These are phyloP conservation scores for Bonia amplexicaulis DNA, from an alignment of 176 grass and related monocot genomes.

Conservation along the genomic window DNA sequence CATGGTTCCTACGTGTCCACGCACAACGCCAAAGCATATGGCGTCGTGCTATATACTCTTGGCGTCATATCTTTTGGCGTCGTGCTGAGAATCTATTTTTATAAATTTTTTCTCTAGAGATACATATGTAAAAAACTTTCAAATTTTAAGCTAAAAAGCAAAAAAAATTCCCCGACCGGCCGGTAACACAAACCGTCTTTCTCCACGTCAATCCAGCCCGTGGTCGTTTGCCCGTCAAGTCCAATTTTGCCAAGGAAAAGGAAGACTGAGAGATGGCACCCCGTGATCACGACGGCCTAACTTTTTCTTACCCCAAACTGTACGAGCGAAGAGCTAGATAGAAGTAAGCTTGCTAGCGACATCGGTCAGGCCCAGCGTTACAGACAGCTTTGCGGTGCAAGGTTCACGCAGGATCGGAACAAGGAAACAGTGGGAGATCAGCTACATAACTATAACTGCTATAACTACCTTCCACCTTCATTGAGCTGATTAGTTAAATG, in stretches of 20 bases:
- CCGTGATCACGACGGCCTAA: neutral
- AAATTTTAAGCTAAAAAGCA: no score
- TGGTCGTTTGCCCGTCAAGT: neutral
- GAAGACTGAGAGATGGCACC: neutral
- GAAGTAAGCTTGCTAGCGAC: neutral
- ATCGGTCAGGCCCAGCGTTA: no score
- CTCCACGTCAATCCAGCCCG: neutral
- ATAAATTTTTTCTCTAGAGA: no score
- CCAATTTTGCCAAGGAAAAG: neutral
- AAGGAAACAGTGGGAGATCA: neutral
- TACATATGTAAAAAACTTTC: no score
- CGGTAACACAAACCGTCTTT: conserved; percentile 9
- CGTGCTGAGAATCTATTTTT: no score
- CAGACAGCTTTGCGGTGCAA: neutral
- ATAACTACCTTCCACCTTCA: neutral
- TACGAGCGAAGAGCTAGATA: neutral
- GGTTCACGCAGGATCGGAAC: neutral
- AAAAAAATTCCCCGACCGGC: neutral
- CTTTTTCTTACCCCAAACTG: neutral
- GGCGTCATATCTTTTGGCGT: no score
- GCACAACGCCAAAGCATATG: no score
- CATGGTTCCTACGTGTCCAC: no score
- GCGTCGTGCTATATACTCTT: no score
- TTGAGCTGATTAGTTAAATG: neutral
- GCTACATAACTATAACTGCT: neutral